Conservation (phyloP, 768 basidiomycete genomes). For the Macrolepiota dolichaula region DNA sequence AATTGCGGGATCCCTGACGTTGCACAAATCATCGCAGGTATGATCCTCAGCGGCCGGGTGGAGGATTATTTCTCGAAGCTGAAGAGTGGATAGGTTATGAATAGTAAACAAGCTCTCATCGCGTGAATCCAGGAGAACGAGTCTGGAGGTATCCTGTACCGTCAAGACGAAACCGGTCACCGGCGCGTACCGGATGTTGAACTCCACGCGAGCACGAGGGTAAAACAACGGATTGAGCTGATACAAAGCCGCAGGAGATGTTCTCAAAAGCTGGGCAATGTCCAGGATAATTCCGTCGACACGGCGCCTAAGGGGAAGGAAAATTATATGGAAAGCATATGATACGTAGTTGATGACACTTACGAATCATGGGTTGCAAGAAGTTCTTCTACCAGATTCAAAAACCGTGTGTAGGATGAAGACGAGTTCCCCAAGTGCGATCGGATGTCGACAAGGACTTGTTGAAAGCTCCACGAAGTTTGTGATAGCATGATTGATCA, state of each 20-base stretch:
- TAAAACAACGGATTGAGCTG: neutral
- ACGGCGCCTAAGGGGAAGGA: neutral
- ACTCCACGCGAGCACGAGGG: neutral
- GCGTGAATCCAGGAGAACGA: neutral
- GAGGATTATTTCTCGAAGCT: neutral
- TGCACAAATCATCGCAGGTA: neutral
- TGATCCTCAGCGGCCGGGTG: neutral
- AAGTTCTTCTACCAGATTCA: neutral
- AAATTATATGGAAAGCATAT: neutral
- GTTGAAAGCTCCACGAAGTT: neutral
- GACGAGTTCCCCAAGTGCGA: neutral
- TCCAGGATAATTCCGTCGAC: neutral
- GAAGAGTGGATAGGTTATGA: neutral
- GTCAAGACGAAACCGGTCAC: neutral
- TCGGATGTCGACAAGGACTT: neutral
- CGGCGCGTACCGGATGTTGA: neutral
- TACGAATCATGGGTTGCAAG: neutral
- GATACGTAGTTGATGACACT: neutral
- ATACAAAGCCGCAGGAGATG: neutral
- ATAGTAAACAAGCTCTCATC: neutral
- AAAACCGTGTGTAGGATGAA: neutral
- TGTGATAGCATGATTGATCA: neutral
- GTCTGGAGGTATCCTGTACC: neutral
- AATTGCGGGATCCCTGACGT: neutral
- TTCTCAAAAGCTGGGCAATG: neutral